Evolutionary conservation across 192 early-diverging fungal genomes (phyloP).

Genomic region (Backusella parvicylindrica): DNA sequence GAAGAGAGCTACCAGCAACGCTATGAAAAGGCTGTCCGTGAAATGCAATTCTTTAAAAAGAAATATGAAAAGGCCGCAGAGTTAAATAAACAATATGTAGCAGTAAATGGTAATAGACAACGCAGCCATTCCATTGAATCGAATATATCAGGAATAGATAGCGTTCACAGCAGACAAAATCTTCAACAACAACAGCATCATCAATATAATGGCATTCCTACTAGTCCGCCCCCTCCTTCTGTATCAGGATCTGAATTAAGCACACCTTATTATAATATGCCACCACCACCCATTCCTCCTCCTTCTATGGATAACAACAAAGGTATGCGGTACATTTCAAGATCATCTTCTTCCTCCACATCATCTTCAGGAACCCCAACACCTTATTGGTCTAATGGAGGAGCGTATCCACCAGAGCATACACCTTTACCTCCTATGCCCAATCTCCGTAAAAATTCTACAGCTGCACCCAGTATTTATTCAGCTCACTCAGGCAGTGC

Average conservation of each 20-base stretch:
- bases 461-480: neutral
- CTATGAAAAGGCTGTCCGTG: conserved; percentile 32
- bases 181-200: neutral
- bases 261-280: neutral
- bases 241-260: conserved; percentile 5
- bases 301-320: neutral
- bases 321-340: neutral
- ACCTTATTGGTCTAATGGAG: conserved; percentile 3
- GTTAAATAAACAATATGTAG: neutral
- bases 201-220: conserved; percentile 3
- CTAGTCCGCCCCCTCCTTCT: conserved; percentile 12
- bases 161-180: neutral
- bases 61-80: conserved; percentile 15
- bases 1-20: conserved; percentile 11
- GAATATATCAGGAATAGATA: neutral
- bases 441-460: neutral
- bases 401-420: neutral
- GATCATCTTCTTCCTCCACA: conserved; percentile 9
- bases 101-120: neutral
- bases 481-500: neutral
- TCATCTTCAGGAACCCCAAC: neutral
- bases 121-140: conserved; percentile 14
- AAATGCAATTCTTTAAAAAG: conserved; percentile 32
- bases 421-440: conserved; percentile 11
- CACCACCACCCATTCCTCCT: neutral